phyloP scores from a whole-genome alignment of 139 green algal genomes.

The Nannochloris sp. region DNA sequence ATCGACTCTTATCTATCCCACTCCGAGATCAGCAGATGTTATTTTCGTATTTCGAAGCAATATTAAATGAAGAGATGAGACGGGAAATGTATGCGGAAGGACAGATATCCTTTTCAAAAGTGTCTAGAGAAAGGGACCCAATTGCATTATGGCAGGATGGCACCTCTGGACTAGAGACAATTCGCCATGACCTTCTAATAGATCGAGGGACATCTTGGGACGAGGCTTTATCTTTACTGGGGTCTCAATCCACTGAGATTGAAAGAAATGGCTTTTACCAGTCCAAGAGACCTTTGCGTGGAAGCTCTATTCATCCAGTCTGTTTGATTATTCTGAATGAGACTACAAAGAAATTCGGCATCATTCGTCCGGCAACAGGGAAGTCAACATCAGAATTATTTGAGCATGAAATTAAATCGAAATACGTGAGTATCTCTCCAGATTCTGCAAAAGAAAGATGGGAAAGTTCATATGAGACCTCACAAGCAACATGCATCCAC shows the following conservation, averaged over 20 bases:
- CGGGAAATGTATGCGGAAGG: conserved; percentile 43
- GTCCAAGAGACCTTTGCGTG: background rate
- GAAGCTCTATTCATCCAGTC: conserved; percentile 31
- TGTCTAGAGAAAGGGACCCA: conserved; percentile 13
- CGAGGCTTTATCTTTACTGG: conserved; percentile 29
- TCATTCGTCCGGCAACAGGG: conserved; percentile 60
- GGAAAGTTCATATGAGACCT: conserved; percentile 37
- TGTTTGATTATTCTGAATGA: conserved; percentile 35
- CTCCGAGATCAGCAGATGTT: conserved; percentile 69
- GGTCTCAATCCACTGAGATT: conserved; percentile 15
- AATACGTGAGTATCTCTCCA: conserved; percentile 38
- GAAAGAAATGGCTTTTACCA: conserved; percentile 4
- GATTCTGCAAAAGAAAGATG: conserved; percentile 51
- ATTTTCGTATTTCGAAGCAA: conserved; percentile 68
- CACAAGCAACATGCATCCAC: conserved; percentile 56
- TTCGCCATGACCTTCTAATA: conserved; percentile 43
- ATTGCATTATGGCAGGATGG: conserved; percentile 43
- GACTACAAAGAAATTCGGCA: background rate
- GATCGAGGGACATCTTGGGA: conserved; percentile 60
- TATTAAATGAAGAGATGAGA: conserved; percentile 56
- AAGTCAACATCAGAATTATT: conserved; percentile 72
- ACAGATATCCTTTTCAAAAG: conserved; percentile 52
- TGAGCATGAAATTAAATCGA: conserved; percentile 51
- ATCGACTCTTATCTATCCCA: conserved; percentile 69
- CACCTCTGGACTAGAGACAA: conserved; percentile 41